phyloP scores from a whole-genome alignment of 768 basidiomycete species.

The Amanita rimosa region DNA sequence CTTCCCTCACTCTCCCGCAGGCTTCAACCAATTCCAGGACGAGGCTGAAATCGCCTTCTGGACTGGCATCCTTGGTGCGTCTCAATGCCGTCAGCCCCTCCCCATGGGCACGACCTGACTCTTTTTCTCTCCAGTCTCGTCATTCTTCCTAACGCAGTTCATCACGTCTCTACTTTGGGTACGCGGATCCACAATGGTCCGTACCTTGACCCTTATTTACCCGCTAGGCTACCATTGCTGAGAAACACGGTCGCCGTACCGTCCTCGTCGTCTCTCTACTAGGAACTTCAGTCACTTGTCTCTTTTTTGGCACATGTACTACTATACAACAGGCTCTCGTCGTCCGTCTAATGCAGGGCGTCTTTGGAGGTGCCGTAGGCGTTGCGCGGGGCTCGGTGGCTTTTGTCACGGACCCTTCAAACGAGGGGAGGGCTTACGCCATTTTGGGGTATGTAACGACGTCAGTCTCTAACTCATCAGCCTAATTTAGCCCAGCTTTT shows the following conservation, averaged over 20 bases:
- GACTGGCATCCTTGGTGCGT: conserved; percentile 73
- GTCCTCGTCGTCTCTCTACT: conserved; percentile 81
- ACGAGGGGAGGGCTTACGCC: conserved; percentile 92
- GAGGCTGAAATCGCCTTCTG: conserved; percentile 85
- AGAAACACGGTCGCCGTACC: conserved; percentile 76
- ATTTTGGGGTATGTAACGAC: conserved; percentile 57
- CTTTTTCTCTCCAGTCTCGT: conserved; percentile 40
- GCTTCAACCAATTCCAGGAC: conserved; percentile 57
- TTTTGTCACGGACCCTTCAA: conserved; percentile 81
- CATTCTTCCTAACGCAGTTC: conserved; percentile 93
- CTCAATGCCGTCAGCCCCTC: not conserved
- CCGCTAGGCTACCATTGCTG: conserved; percentile 78
- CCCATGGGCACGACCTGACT: conserved; percentile 7
- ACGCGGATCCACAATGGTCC: conserved; percentile 12
- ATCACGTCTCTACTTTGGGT: conserved; percentile 92
- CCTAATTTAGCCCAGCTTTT: conserved; percentile 44
- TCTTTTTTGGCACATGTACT: conserved; percentile 68
- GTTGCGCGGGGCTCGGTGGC: conserved; percentile 86
- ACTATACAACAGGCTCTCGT: conserved; percentile 71
- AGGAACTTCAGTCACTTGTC: conserved; percentile 73
- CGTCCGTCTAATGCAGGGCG: conserved; percentile 81
- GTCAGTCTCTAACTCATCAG: conserved; percentile 2
- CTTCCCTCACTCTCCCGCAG: conserved; percentile 19
- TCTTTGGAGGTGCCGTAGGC: conserved; percentile 90
- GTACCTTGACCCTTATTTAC: conserved; percentile 7